phyloP scores from a whole-genome alignment of 192 early-diverging fungal genomes.

The Linnemannia elongata region DNA sequence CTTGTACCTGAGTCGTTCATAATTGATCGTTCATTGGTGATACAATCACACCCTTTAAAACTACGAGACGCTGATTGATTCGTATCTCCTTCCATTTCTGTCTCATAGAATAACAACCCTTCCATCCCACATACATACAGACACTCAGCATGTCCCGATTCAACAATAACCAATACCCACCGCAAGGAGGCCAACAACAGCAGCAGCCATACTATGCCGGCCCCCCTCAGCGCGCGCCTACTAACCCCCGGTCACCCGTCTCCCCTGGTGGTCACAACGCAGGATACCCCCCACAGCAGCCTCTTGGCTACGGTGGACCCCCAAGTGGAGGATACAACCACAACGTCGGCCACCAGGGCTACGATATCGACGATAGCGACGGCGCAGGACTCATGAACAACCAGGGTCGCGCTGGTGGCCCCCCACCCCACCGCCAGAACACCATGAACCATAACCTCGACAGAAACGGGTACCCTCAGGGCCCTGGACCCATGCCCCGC shows the following conservation, averaged over 20 bases:
- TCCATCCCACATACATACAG: neutral
- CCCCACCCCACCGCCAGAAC: slow-evolving; percentile 17
- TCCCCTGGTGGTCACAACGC: slow-evolving; percentile 19
- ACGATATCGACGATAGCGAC: slow-evolving; percentile 45
- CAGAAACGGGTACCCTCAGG: slow-evolving; percentile 13
- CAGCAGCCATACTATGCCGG: slow-evolving; percentile 50
- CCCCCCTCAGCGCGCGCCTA: slow-evolving; percentile 30
- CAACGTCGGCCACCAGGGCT: slow-evolving; percentile 34
- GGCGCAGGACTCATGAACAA: slow-evolving; percentile 42
- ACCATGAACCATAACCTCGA: neutral
- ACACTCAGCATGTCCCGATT: slow-evolving; percentile 28
- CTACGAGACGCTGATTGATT: neutral
- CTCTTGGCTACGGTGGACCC: slow-evolving; percentile 33
- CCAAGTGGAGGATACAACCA: slow-evolving; percentile 28
- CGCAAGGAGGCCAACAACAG: slow-evolving; percentile 23
- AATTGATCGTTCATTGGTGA: neutral
- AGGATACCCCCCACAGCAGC: slow-evolving; percentile 41
- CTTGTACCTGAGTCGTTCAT: neutral
- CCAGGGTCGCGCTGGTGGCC: slow-evolving; percentile 47
- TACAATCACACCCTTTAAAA: too few species aligned
- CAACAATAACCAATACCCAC: slow-evolving; percentile 52
- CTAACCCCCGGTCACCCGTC: slow-evolving; percentile 32
- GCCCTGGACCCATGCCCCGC: slow-evolving; percentile 23
- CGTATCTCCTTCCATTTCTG: neutral
- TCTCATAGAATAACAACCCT: neutral